Base-by-base conservation (phyloP, 1,139 yeast genomes). In the Candida neerlandica region DNA sequence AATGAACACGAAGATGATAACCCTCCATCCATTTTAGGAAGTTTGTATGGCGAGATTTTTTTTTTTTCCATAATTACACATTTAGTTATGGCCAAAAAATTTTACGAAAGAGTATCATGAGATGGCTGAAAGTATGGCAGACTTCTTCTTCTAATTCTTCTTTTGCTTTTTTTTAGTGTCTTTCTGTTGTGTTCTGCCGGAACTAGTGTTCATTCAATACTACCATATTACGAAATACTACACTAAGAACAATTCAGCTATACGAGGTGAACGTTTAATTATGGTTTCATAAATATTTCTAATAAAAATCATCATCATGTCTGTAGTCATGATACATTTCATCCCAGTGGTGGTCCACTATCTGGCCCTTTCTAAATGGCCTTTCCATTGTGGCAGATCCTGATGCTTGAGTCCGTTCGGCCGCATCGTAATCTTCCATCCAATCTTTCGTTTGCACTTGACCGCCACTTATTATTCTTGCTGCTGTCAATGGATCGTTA, bases 251-350 rank as follows among this genome's bases (percentile, higher is more conserved):
- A 2, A 2, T 23, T 7, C 7, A 23, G 27, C 27, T 23, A 23
- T 7, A 29, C 33, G 33, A 29, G 15, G 14, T 10, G 15, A 29
- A 29, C 14, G 11, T 12, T 4, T 11, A 3, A 6, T 23, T 4
- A 23, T 2, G 9, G 7, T 4, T 23, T 23, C 27, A 45, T 42
- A 45, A 40, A 40, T 46, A 49, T 12, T 21, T 14, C 50, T 50
- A 63, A 47, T 55, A 58, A 40, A 51, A 60, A 55, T 73, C 77
- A 52, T 74, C 78, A 52, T 74, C 76, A 55, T 72, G 65, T 54
- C 71, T 66, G 55, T 74, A 74, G 52, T 72, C 79, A 47, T 73
- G 77, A 51, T 62, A 74, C 39, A 70, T 67, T 47, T 73, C 77
- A 54, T 73, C 76, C 63, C 71, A 66, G 39, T 60, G 65, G 23